Evolutionary conservation across 306 rosid genomes (phyloP).

Genomic region (Biancaea sappan): DNA sequence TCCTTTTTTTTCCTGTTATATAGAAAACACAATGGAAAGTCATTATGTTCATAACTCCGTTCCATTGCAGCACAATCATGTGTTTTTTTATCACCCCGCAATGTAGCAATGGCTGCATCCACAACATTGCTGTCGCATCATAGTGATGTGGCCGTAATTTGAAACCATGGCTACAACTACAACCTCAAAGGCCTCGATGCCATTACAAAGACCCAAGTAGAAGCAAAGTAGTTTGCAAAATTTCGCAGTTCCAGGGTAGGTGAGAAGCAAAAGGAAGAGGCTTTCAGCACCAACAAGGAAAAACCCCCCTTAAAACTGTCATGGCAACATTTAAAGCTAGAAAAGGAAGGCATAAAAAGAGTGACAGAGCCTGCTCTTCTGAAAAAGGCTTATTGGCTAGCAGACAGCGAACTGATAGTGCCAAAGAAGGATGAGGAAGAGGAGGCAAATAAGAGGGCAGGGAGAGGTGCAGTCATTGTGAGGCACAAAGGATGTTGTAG

Average conservation of each 20-base stretch:
- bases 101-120: too few species aligned
- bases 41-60: too few species aligned
- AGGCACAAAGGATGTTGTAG: conserved; percentile 43
- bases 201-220: conserved; percentile 31
- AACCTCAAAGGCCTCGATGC: conserved; percentile 40
- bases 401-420: conserved; percentile 58
- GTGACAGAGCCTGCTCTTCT: conserved; percentile 57
- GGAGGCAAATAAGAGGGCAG: background rate
- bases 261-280: conserved; percentile 66
- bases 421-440: conserved; percentile 35
- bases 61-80: too few species aligned
- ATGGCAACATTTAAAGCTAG: conserved; percentile 24
- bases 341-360: conserved; percentile 35
- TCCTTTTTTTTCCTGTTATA: too few species aligned
- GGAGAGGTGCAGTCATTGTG: conserved; percentile 46
- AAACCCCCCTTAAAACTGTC: conserved; percentile 33
- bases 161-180: conserved; percentile 24
- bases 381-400: conserved; percentile 66
- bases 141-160: too few species aligned
- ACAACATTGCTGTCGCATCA: too few species aligned
- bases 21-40: too few species aligned
- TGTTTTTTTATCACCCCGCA: too few species aligned
- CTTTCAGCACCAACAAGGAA: conserved; percentile 37
- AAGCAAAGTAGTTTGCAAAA: conserved; percentile 26
- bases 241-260: conserved; percentile 53